Base-by-base conservation (phyloP, 73 alveolate genomes). In the Paraurostyla sp. region DNA sequence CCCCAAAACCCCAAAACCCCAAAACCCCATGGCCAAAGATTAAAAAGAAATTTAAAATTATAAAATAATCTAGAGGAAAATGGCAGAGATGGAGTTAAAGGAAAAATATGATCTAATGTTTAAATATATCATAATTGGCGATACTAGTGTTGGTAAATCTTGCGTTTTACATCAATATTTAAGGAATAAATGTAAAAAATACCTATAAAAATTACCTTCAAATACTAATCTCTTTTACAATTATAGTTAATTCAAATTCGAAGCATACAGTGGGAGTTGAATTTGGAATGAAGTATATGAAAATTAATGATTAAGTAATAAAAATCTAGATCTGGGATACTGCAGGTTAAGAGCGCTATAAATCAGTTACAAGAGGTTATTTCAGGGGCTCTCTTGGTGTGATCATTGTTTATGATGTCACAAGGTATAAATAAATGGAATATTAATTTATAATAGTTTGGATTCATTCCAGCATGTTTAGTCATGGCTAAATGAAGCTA, bases 251-350 rank as follows among this genome's bases (percentile, higher is more conserved):
- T 42, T 30, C 80, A 23, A 54, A 49, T 38, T 40, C 80, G 23
- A 78, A 52, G 69, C 89, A 78, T 54, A 83, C 92, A 20, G 38
- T 83, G 0, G 92, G 92, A 6, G 92, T 83, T 27, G 92, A 83
- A 42, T 83, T 83, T 51, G 92, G 80, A 11, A 60, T 45, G 62
- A 60, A 35, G 29, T 81, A 48, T 32, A 11, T 83, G 33, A 33
- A 63, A 76, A 40, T 83, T 35, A 69, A 63, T 62, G 73, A 49
- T 54, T 33, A 60, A 40, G 50, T 65, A 4, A 60, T 83, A 23
- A 83, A 83, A 76, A 69, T 85, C 4, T 58, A 85, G 40, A 85
- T 85, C 0, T 83, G 92, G 92, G 92, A 83, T 57, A 83, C 92
- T 3, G 92, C 92, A 9, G 92, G 92, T 29, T 49, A 83, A 27